Base-by-base conservation (phyloP, 2,329 filamentous ascomycete species). In the Nothophaeocryptopus gaeumannii region DNA sequence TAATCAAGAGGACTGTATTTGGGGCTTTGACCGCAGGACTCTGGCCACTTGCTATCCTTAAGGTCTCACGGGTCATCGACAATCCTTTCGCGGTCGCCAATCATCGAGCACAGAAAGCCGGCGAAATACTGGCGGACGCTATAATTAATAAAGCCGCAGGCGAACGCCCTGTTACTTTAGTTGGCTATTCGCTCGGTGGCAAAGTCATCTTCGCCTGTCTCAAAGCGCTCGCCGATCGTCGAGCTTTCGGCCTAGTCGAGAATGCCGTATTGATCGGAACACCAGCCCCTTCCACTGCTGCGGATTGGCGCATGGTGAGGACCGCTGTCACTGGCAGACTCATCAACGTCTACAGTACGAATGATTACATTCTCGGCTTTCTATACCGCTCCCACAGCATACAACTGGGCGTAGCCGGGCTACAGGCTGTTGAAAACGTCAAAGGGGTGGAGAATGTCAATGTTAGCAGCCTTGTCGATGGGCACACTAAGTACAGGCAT, bases 311-410 rank as follows among this genome's bases (percentile, higher is more conserved):
- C 38, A 76, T 81, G 33, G 82, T 95, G 58, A 82, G 89, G 29
- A 82, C 81, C 38, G 88, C 92, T 0, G 89, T 95, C 0, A 82
- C 85, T 1, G 90, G 91, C 2, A 81, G 86, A 50, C 78, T 96
- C 7, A 86, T 95, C 60, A 96, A 96, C 60, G 89, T 92, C 8
- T 96, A 86, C 70, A 92, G 88, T 1, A 83, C 85, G 45, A 91
- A 93, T 53, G 91, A 96, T 69, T 88, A 89, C 63, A 83, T 96
- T 30, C 81, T 96, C 1, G 90, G 83, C 1, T 92, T 96, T 65
- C 74, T 96, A 13, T 96, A 96, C 67, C 83, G 91, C 38, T 85
- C 89, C 2, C 89, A 87, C 35, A 90, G 85, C 51, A 80, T 95
- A 26, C 86, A 93, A 56, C 79, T 88, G 35, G 91, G 91, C 3